Conservation (phyloP, 768 basidiomycete genomes). For the Termitomyces sp. region DNA sequence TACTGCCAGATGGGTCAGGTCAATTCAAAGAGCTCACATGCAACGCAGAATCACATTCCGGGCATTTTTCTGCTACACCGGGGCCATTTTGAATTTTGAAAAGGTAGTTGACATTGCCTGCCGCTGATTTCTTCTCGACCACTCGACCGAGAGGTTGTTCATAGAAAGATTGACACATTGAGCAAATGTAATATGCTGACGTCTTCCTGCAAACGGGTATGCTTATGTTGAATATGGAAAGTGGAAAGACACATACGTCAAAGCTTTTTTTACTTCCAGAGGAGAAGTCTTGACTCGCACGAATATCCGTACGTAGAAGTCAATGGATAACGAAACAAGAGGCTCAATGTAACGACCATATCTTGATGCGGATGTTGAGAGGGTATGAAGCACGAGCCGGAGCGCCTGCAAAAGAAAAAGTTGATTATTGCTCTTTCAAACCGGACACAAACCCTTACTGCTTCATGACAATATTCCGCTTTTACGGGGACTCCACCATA, state of each 20-base stretch:
- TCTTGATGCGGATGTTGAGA: slow-evolving; percentile 83
- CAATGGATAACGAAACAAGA: slow-evolving; percentile 86
- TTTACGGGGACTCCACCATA: slow-evolving; percentile 90
- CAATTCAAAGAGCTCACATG: slow-evolving; percentile 50
- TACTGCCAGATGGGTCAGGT: neutral
- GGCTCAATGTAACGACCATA: slow-evolving; percentile 93
- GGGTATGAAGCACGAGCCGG: slow-evolving; percentile 80
- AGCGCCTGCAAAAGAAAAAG: slow-evolving; percentile 53
- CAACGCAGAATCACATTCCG: slow-evolving; percentile 72
- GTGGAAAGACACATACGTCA: slow-evolving; percentile 49
- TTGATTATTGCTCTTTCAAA: neutral
- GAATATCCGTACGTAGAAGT: slow-evolving; percentile 95
- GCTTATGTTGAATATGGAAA: neutral
- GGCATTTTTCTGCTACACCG: slow-evolving; percentile 60
- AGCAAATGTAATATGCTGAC: slow-evolving; percentile 80
- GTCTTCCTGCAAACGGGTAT: slow-evolving; percentile 58
- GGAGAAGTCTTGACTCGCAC: slow-evolving; percentile 72
- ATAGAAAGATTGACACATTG: slow-evolving; percentile 75
- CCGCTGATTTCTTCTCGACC: slow-evolving; percentile 49
- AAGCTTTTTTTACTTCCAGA: slow-evolving; percentile 76
- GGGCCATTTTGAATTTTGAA: slow-evolving; percentile 78
- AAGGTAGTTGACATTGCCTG: slow-evolving; percentile 51
- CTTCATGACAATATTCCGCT: slow-evolving; percentile 95
- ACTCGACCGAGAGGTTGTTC: slow-evolving; percentile 83
- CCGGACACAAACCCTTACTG: slow-evolving; percentile 40